Base-by-base conservation (phyloP, 2,329 filamentous ascomycete species). In the Aspergillus spinulosporus region DNA sequence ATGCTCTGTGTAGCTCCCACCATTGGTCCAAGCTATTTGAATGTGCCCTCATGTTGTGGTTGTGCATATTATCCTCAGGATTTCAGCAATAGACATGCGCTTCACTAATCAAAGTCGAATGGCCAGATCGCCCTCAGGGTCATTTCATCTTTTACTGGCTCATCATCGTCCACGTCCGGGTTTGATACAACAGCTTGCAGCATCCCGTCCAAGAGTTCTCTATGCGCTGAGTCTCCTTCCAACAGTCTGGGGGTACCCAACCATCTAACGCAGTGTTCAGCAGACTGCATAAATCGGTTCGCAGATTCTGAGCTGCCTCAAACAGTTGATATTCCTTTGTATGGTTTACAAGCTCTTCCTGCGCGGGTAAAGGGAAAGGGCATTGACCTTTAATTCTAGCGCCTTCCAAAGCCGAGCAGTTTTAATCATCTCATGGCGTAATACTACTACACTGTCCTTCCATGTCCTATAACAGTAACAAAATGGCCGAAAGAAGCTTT, bases 351-450 rank as follows among this genome's bases (percentile, higher is more conserved):
- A 66, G 14, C 21, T 71, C 69, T 43, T 70, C 59, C 26, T 62
- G 54, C 31, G 67, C 4, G 73, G 70, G 4, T 78, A 63, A 15
- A 65, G 52, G 26, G 69, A 68, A 8, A 74, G 71, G 50, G 77
- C 66, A 5, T 73, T 71, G 59, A 15, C 62, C 69, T 45, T 58
- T 40, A 78, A 64, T 12, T 75, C 75, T 54, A 78, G 71, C 34
- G 72, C 64, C 47, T 66, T 62, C 75, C 73, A 79, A 6, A 52
- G 57, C 55, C 51, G 64, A 52, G 72, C 68, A n/a, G 71, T 69
- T 49, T 74, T 66, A 50, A 77, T 73, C n/a, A 79, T 54, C 55
- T 76, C 72, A 52, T 78, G 66, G 8, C 67, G 70, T 31, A 77
- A 67, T 12, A 70, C 72, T 49, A 73, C 67, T 14, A 68, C 68